phyloP scores from a whole-genome alignment of 1,284 basidiomycete genomes.

The Trametes versicolor region DNA sequence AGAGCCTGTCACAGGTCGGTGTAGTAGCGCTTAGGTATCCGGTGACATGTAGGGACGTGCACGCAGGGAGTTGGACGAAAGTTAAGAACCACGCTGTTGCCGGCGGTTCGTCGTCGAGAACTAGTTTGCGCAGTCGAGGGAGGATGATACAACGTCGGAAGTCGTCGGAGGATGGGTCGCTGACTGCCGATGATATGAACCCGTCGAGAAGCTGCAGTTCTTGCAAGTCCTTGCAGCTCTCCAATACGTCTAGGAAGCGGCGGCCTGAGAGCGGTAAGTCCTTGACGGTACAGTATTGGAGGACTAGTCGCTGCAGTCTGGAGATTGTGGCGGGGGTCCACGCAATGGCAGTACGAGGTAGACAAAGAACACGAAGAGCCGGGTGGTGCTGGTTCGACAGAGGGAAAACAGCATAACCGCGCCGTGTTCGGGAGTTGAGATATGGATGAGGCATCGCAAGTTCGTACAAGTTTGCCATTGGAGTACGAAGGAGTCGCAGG shows the following conservation, averaged over 20 bases:
- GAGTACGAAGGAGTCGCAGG: slow-evolving; percentile 4
- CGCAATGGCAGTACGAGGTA: neutral
- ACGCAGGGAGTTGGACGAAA: neutral
- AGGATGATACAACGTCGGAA: neutral
- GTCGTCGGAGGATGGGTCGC: neutral
- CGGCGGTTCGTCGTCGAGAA: neutral
- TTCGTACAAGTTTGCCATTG: neutral
- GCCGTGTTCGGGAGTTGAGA: neutral
- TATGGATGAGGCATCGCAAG: neutral
- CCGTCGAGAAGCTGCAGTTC: neutral
- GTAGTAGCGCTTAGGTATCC: neutral
- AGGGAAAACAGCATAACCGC: neutral
- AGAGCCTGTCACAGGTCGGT: neutral
- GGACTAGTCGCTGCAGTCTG: neutral
- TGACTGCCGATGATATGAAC: slow-evolving; percentile 1
- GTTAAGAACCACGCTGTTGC: neutral
- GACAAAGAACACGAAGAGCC: neutral
- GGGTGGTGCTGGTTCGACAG: neutral
- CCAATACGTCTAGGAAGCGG: neutral
- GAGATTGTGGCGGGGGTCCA: neutral
- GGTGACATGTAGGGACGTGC: neutral
- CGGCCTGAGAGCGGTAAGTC: neutral
- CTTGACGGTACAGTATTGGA: neutral
- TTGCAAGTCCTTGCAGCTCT: neutral
- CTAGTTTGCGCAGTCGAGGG: neutral